Conservation (phyloP, 805 yeast genomes). For the Schwanniomyces occidentalis region DNA sequence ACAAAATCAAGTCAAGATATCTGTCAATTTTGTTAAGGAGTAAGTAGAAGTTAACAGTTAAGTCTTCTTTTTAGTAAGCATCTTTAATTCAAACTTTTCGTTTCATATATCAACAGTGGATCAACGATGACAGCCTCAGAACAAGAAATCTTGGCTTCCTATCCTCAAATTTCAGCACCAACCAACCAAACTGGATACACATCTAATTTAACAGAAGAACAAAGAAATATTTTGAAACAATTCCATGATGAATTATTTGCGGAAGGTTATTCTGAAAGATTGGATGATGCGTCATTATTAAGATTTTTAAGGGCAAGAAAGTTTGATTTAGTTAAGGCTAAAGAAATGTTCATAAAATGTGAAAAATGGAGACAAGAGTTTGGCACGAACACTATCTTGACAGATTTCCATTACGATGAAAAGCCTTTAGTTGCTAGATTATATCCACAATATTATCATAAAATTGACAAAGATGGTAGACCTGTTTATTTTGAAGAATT, state of each 20-base stretch:
- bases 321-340: slow-evolving; percentile 79
- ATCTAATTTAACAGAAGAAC: slow-evolving; percentile 72
- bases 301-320: slow-evolving; percentile 95
- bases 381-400: slow-evolving; percentile 83
- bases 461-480: slow-evolving; percentile 95
- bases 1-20: too few species aligned
- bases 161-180: slow-evolving; percentile 68
- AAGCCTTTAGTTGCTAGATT: slow-evolving; percentile 84
- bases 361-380: slow-evolving; percentile 89
- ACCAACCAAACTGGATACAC: slow-evolving; percentile 73
- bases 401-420: slow-evolving; percentile 90
- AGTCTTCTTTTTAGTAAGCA: too few species aligned
- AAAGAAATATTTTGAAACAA: slow-evolving; percentile 57
- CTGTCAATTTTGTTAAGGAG: too few species aligned
- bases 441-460: slow-evolving; percentile 97
- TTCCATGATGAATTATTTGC: slow-evolving; percentile 59
- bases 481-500: slow-evolving; percentile 94
- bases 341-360: slow-evolving; percentile 80
- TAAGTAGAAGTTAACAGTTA: too few species aligned
- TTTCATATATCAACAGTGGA: neutral
- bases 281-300: slow-evolving; percentile 81
- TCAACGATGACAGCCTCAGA: slow-evolving; percentile 24
- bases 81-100: too few species aligned
- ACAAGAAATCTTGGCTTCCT: slow-evolving; percentile 52
- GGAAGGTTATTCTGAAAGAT: slow-evolving; percentile 70